Conservation (phyloP, 345 rosid genomes). For the Heritiera littoralis region DNA sequence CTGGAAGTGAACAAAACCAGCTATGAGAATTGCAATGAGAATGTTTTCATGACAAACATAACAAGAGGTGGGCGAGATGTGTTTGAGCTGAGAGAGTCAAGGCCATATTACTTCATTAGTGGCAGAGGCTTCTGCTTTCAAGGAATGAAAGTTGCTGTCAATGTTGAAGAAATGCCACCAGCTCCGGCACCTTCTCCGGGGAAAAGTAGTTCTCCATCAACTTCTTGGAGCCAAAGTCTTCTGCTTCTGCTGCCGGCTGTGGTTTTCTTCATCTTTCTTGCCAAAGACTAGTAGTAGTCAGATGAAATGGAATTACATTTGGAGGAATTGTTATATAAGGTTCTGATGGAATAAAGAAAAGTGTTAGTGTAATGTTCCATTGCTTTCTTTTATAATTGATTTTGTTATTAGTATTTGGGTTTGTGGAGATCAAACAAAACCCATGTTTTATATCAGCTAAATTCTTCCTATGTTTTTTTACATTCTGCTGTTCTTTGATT, state of each 20-base stretch:
- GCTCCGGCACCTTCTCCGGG: background rate
- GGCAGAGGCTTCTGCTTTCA: slow-evolving; percentile 15
- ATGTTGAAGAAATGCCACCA: background rate
- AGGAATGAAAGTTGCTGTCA: slow-evolving; percentile 10
- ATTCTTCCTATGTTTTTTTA: too few species aligned
- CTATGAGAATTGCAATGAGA: background rate
- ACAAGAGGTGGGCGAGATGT: slow-evolving; percentile 13
- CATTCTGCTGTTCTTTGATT: background rate
- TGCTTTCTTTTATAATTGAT: too few species aligned
- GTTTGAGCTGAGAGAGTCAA: background rate
- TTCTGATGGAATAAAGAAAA: too few species aligned
- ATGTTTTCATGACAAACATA: slow-evolving; percentile 7
- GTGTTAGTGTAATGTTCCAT: too few species aligned
- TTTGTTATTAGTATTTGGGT: too few species aligned
- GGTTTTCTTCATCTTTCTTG: background rate
- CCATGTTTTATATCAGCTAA: too few species aligned
- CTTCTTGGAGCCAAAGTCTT: background rate
- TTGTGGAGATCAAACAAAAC: too few species aligned
- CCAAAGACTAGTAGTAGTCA: background rate
- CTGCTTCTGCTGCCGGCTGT: background rate
- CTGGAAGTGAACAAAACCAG: slow-evolving; percentile 16
- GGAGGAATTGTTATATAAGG: background rate
- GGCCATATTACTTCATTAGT: slow-evolving; percentile 3
- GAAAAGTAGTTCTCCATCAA: background rate
- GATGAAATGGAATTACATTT: background rate